Evolutionary conservation across 192 early-diverging fungal species (phyloP).

Genomic region (Allomyces arbusculus): DNA sequence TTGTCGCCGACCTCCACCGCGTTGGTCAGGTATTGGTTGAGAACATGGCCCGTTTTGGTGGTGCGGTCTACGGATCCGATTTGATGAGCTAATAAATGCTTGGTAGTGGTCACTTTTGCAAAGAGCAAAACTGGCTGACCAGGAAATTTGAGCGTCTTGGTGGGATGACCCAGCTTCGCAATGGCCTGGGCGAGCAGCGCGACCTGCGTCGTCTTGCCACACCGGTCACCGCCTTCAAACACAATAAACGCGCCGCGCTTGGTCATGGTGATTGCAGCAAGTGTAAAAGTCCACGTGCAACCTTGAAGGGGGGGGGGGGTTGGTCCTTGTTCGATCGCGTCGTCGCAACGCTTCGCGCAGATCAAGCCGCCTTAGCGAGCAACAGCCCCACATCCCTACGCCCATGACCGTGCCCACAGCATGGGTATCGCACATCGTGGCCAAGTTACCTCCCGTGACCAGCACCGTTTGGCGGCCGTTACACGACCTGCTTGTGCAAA

Average conservation of each 20-base stretch:
- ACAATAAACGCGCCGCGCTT: constrained; percentile 72
- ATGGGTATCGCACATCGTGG: no score
- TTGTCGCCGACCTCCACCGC: constrained; percentile 49
- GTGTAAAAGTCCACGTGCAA: no score
- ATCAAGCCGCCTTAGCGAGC: no score
- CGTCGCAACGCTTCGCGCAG: no score
- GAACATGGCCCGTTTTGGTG: constrained; percentile 77
- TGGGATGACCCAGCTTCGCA: constrained; percentile 14
- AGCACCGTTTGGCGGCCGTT: no score
- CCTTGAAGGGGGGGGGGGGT: no score
- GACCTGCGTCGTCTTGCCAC: constrained; percentile 82
- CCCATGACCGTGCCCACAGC: no score
- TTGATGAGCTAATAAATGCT: background rate
- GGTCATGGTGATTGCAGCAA: constrained; percentile 6
- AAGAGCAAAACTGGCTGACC: constrained; percentile 21
- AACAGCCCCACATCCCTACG: no score
- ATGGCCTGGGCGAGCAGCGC: constrained; percentile 39
- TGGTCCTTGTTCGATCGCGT: no score
- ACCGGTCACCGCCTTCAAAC: constrained; percentile 82
- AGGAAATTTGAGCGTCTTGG: constrained; percentile 61
- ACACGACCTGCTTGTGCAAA: no score
- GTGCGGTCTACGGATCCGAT: constrained; percentile 42
- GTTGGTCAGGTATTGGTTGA: constrained; percentile 62
- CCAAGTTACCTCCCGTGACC: no score
- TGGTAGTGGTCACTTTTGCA: constrained; percentile 1